Base-by-base conservation (phyloP, 2,329 filamentous ascomycete species). In the Cadophora gregata region DNA sequence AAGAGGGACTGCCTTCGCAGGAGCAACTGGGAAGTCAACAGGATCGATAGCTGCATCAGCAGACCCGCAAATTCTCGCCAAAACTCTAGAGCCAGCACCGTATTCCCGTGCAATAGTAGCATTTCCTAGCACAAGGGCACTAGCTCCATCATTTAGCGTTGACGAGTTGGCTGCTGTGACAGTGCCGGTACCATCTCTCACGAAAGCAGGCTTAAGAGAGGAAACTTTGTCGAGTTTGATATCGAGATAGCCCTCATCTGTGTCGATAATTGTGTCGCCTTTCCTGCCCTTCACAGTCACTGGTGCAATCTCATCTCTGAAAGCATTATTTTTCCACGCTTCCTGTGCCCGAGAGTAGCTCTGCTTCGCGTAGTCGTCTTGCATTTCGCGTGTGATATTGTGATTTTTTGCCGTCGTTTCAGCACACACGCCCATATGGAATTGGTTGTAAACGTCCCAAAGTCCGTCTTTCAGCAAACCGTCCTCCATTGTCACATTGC, bases 401-500 rank as follows among this genome's bases (percentile, higher is more conserved):
- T 93, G 86, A 74, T 94, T 95, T 84, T 97, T 97, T 58, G 92
- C 96, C 1, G 95, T 97, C 72, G 90, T 93, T 82, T 99, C 96
- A 19, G 94, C 94, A 77, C 96, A 99, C 74, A 96, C 93, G 51
- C 96, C 96, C 96, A 99, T 99, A 80, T 98, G 96, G 76, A 97
- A 91, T 77, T 97, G 88, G 78, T 97, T 93, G 80, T 97, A 99
- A 16, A 97, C 95, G 77, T 99, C 96, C 83, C 93, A 97, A 68
- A 99, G 81, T 0, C 96, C 96, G 76, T 99, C 96, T 79, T 96
- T 96, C 77, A 98, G 91, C 74, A 99, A 81, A 0, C 95, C 96
- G 76, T 99, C 96, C 79, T 97, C 91, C 79, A 97, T 82, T 79
- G 91, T 91, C 73, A 96, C 84, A 75, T 97, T 88, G 38, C 96